These are phyloP conservation scores for Naganishia albida DNA, from an alignment of 1,284 basidiomycete genomes.

Conservation along the genomic window DNA sequence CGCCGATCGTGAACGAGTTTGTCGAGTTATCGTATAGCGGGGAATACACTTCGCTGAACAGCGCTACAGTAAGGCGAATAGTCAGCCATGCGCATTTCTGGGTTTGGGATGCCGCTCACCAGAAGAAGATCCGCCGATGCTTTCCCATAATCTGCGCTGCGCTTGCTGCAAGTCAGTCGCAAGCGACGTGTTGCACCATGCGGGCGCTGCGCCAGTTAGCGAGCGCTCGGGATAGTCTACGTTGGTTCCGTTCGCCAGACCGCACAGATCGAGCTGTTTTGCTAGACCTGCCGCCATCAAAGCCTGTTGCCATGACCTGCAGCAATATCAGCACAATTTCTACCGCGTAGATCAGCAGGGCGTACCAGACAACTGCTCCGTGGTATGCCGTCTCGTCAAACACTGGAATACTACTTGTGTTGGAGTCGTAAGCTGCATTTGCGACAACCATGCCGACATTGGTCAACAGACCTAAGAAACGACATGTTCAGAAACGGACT, in stretches of 20 bases:
- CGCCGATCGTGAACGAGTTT: slow-evolving; percentile 44
- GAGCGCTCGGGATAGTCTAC: slow-evolving; percentile 38
- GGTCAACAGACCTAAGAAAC: slow-evolving; percentile 52
- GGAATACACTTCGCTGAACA: slow-evolving; percentile 49
- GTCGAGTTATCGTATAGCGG: slow-evolving; percentile 40
- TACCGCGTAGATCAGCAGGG: neutral
- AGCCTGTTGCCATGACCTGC: slow-evolving; percentile 55
- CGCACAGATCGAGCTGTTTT: slow-evolving; percentile 53
- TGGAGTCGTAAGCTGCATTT: slow-evolving; percentile 56
- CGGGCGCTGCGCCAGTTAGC: slow-evolving; percentile 37
- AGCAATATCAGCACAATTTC: neutral
- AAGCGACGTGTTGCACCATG: slow-evolving; percentile 54
- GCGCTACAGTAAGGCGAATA: slow-evolving; percentile 24
- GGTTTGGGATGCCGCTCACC: slow-evolving; percentile 35
- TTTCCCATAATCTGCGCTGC: slow-evolving; percentile 54
- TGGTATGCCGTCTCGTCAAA: slow-evolving; percentile 56
- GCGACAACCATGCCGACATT: slow-evolving; percentile 57
- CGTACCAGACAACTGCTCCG: slow-evolving; percentile 55
- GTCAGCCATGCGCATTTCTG: neutral
- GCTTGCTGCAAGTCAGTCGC: slow-evolving; percentile 47
- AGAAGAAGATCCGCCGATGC: slow-evolving; percentile 51
- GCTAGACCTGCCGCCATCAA: slow-evolving; percentile 57
- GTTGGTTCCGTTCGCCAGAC: slow-evolving; percentile 36
- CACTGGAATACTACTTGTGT: slow-evolving; percentile 51
- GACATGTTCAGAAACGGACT: neutral